These are phyloP conservation scores for Globisporangium irregulare DNA, from an alignment of 352 stramenopile species.

Conservation along the genomic window DNA sequence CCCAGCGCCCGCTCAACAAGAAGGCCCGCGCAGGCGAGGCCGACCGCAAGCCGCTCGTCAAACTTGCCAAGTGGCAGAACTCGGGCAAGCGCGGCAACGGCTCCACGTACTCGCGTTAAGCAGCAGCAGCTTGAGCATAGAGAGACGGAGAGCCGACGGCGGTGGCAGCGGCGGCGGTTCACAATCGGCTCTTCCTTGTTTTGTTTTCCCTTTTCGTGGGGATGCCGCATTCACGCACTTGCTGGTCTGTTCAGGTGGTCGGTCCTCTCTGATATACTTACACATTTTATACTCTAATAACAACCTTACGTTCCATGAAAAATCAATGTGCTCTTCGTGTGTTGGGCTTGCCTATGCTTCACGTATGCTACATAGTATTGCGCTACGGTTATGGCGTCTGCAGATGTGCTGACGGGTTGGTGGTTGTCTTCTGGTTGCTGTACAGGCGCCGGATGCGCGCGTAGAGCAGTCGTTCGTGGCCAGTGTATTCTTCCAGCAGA, in stretches of 20 bases:
- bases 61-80: constrained; percentile 89
- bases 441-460: constrained; percentile 46
- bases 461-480: constrained; percentile 55
- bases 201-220: constrained; percentile 7
- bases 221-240: neutral
- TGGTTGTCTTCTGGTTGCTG: neutral
- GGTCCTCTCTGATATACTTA: constrained; percentile 2
- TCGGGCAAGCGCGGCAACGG: constrained; percentile 85
- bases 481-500: constrained; percentile 47
- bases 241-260: neutral
- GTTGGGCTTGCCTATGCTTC: neutral
- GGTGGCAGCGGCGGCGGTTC: neutral
- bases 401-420: neutral
- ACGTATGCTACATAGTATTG: neutral
- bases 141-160: constrained; percentile 8
- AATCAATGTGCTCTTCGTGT: too few species aligned
- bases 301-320: constrained; percentile 12
- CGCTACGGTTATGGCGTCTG: neutral
- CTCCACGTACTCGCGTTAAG: constrained; percentile 77
- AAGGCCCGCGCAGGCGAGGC: constrained; percentile 77
- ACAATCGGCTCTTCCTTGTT: constrained; percentile 12
- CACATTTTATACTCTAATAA: constrained; percentile 28
- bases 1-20: constrained; percentile 79
- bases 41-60: constrained; percentile 75
- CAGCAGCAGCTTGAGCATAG: constrained; percentile 22